Conservation (phyloP, 805 yeast species). For the Myxozyma udenii region DNA sequence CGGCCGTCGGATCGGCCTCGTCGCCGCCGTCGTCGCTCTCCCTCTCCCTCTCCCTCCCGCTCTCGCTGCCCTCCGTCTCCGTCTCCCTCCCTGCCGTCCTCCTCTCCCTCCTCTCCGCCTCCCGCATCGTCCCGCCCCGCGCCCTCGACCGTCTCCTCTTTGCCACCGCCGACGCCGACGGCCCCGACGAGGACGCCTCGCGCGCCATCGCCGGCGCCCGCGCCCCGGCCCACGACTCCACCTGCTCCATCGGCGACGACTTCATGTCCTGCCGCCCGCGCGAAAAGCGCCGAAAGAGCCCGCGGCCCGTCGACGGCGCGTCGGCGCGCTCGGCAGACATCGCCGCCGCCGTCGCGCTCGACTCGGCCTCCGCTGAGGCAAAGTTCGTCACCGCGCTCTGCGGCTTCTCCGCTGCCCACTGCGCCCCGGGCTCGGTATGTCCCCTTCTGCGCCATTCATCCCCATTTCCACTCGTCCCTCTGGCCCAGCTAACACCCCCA, state of each 20-base stretch:
- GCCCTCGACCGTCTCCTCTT: not conserved
- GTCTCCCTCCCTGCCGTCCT: not conserved
- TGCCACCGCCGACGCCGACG: not conserved
- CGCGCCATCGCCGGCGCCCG: not conserved
- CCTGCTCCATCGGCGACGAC: conserved; percentile 27
- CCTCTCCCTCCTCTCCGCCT: not conserved
- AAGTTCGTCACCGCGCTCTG: conserved; percentile 18
- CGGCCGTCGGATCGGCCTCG: not conserved
- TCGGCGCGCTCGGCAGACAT: too few species aligned
- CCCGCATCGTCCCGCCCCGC: not conserved
- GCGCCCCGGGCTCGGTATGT: conserved; percentile 16
- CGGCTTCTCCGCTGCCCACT: conserved; percentile 4
- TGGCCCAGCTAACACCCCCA: not conserved
- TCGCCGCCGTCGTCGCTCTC: not conserved
- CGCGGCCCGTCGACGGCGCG: not conserved
- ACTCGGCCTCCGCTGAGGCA: conserved; percentile 9
- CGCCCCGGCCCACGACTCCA: conserved; percentile 1
- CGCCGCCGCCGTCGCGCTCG: conserved; percentile 8
- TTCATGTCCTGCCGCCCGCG: conserved; percentile 25
- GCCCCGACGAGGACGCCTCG: not conserved
- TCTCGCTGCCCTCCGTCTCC: not conserved
- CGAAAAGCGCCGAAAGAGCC: not conserved
- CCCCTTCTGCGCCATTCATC: not conserved
- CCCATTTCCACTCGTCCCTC: too few species aligned
- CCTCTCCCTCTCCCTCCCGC: too few species aligned